Percentiles rank a stretch among this genome's conserved stretches.
phyloP scores from a whole-genome alignment of 176 grass and related monocot species.

The Areca catechu region DNA sequence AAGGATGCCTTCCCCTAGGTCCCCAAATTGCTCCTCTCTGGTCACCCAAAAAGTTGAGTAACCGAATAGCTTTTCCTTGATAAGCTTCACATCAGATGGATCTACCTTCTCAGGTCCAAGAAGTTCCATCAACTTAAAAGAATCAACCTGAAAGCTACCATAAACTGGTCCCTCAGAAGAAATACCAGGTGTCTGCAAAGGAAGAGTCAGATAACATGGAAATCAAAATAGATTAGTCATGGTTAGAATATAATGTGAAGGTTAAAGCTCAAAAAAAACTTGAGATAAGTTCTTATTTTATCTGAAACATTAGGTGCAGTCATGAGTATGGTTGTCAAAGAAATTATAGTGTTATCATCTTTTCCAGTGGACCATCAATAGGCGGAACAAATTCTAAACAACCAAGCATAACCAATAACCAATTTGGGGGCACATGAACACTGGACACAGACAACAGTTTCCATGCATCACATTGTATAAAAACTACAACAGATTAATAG shows the following conservation, averaged over 20 bases:
- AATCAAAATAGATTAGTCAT: neutral
- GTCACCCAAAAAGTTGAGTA: slow-evolving; percentile 99
- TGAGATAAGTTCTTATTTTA: too few relatives aligned
- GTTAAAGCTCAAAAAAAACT: neutral
- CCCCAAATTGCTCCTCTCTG: slow-evolving; percentile 93
- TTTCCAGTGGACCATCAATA: too few relatives aligned
- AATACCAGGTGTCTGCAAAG: slow-evolving; percentile 44
- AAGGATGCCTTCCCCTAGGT: slow-evolving; percentile 85
- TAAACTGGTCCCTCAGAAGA: slow-evolving; percentile 40
- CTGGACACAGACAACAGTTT: too few relatives aligned
- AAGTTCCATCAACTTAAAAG: slow-evolving; percentile 84
- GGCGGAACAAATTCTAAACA: too few relatives aligned
- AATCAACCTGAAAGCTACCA: slow-evolving; percentile 63
- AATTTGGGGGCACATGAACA: too few relatives aligned
- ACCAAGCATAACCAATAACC: too few relatives aligned
- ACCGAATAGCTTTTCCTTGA: slow-evolving; percentile 92
- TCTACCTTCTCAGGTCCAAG: slow-evolving; percentile 92
- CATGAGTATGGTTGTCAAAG: too few relatives aligned
- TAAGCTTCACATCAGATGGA: slow-evolving; percentile 69
- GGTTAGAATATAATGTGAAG: neutral
- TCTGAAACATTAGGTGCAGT: too few relatives aligned
- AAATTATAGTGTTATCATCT: too few relatives aligned
- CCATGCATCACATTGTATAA: too few relatives aligned
- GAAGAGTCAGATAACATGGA: slow-evolving; percentile 13
- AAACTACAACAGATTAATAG: too few relatives aligned